These are phyloP conservation scores for Quercus tomentella DNA, from an alignment of 331 rosid species.

Conservation along the genomic window DNA sequence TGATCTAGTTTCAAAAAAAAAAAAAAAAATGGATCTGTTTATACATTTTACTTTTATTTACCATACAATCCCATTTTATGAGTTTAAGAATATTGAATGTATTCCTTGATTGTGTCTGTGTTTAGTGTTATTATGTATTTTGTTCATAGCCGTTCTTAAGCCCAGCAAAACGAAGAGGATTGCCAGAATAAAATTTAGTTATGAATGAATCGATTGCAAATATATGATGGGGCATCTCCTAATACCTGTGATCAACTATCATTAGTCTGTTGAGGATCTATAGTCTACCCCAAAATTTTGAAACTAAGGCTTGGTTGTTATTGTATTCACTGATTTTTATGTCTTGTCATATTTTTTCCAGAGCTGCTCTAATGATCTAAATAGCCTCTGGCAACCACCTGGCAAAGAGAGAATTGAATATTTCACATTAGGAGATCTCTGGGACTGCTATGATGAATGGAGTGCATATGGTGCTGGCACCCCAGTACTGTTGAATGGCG, in stretches of 20 bases:
- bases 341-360: slow-evolving; percentile 19
- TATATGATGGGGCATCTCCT: too few species aligned
- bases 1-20: too few species aligned
- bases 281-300: too few species aligned
- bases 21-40: too few species aligned
- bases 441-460: slow-evolving; percentile 74
- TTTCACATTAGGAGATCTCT: slow-evolving; percentile 57
- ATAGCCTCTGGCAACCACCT: slow-evolving; percentile 50
- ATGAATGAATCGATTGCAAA: too few species aligned
- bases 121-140: too few species aligned
- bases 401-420: slow-evolving; percentile 43
- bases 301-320: neutral
- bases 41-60: neutral
- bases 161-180: too few species aligned
- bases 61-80: neutral
- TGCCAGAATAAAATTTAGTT: too few species aligned
- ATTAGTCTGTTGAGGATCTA: too few species aligned
- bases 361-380: slow-evolving; percentile 49
- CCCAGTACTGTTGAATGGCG: slow-evolving; percentile 39
- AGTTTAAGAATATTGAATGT: neutral
- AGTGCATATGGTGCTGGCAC: slow-evolving; percentile 72
- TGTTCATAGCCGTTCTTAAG: too few species aligned
- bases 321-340: neutral
- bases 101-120: neutral
- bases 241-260: too few species aligned